These are phyloP conservation scores for Sporothrix sp. DNA, from an alignment of 2,329 filamentous ascomycete genomes.

Conservation along the genomic window DNA sequence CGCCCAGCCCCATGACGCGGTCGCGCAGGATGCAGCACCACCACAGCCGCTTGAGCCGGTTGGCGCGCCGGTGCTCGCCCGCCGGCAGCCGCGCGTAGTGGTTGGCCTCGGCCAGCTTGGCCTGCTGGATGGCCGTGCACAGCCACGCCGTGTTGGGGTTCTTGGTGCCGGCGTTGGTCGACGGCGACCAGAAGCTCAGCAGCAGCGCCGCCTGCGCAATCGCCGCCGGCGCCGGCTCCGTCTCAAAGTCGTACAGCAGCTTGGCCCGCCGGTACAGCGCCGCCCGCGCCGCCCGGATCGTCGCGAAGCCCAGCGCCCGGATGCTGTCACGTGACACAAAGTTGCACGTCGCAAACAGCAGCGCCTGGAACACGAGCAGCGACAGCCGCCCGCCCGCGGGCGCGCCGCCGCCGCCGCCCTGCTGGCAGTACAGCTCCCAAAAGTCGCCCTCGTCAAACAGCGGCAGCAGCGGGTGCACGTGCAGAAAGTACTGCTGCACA, in stretches of 20 bases:
- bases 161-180: slow-evolving; percentile 9
- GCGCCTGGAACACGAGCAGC: slow-evolving; percentile 36
- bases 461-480: slow-evolving; percentile 36
- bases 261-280: slow-evolving; percentile 17
- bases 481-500: slow-evolving; percentile 37
- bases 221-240: slow-evolving; percentile 32
- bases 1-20: slow-evolving; percentile 38
- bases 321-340: slow-evolving; percentile 16
- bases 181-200: slow-evolving; percentile 32
- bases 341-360: slow-evolving; percentile 29
- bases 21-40: slow-evolving; percentile 47
- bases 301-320: slow-evolving; percentile 15
- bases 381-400: slow-evolving; percentile 25
- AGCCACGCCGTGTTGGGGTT: slow-evolving; percentile 18
- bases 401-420: slow-evolving; percentile 15
- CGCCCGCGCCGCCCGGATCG: slow-evolving; percentile 13
- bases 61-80: slow-evolving; percentile 21
- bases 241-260: slow-evolving; percentile 35
- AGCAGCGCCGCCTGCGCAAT: slow-evolving; percentile 34
- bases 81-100: slow-evolving; percentile 14
- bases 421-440: slow-evolving; percentile 34
- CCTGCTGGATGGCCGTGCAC: slow-evolving; percentile 17
- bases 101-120: slow-evolving; percentile 17
- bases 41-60: slow-evolving; percentile 40
- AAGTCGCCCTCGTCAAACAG: slow-evolving; percentile 38